phyloP scores from a whole-genome alignment of 768 basidiomycete species.

The Russula sp. region DNA sequence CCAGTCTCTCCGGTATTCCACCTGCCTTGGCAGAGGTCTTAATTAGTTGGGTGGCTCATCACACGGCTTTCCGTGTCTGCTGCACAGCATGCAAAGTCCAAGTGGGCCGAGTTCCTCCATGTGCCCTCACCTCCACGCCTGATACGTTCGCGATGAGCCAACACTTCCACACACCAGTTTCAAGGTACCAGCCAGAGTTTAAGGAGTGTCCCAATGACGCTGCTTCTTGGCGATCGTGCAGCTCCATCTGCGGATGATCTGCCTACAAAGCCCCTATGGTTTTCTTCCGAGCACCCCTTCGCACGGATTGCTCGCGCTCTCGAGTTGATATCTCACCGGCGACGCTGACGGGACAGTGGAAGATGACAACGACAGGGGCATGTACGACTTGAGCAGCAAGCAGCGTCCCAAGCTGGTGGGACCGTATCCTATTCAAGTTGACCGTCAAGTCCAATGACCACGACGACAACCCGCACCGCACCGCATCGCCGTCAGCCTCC shows the following conservation, averaged over 20 bases:
- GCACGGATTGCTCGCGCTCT: neutral
- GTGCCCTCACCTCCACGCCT: constrained; percentile 3
- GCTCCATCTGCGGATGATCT: neutral
- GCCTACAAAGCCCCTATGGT: neutral
- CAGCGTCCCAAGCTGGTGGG: constrained; percentile 82
- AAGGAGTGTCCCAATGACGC: constrained; percentile 15
- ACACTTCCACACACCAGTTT: neutral
- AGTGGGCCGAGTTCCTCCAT: constrained; percentile 18
- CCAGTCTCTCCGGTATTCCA: constrained; percentile 68
- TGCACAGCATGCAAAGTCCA: constrained; percentile 23
- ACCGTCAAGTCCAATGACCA: constrained; percentile 49
- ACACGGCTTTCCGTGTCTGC: constrained; percentile 22
- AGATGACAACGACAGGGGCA: constrained; percentile 49
- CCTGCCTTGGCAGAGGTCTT: constrained; percentile 71
- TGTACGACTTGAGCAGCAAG: constrained; percentile 79
- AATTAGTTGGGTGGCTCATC: constrained; percentile 50
- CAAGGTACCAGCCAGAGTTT: neutral
- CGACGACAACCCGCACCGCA: too few species aligned
- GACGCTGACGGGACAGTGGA: constrained; percentile 32
- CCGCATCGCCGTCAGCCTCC: constrained; percentile 19
- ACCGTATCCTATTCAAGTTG: constrained; percentile 77
- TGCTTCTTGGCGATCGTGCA: constrained; percentile 4
- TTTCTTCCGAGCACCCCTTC: neutral
- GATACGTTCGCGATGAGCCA: constrained; percentile 9
- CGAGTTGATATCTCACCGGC: constrained; percentile 20